These are phyloP conservation scores for Jasminum sambac DNA, from an alignment of 257 asterid genomes.

Conservation along the genomic window DNA sequence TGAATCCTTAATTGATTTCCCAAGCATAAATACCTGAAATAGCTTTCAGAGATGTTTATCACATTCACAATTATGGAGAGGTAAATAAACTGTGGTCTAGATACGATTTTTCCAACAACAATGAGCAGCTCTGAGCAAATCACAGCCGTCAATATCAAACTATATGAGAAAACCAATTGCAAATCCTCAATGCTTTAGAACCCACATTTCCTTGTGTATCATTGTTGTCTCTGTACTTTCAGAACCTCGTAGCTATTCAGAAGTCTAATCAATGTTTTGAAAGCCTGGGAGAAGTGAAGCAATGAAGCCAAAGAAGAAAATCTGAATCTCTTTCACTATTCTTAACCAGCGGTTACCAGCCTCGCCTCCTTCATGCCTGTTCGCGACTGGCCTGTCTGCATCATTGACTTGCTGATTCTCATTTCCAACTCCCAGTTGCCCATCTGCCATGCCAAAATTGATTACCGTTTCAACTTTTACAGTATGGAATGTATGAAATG, in stretches of 20 bases:
- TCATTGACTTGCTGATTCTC: slow-evolving; percentile 47
- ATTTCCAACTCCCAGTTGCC: slow-evolving; percentile 50
- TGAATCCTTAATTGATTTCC: too few relatives aligned
- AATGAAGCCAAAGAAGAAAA: slow-evolving; percentile 90
- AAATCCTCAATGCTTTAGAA: background rate
- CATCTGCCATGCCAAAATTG: slow-evolving; percentile 44
- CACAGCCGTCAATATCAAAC: background rate
- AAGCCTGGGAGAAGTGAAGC: slow-evolving; percentile 94
- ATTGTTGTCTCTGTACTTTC: slow-evolving; percentile 1
- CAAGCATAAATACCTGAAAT: too few relatives aligned
- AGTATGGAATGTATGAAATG: background rate
- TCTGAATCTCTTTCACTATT: slow-evolving; percentile 75
- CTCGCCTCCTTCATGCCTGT: slow-evolving; percentile 49
- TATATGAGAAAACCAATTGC: background rate
- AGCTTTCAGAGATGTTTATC: background rate
- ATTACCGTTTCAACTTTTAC: background rate
- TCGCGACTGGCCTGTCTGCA: slow-evolving; percentile 47
- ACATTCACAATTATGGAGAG: background rate
- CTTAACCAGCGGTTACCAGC: slow-evolving; percentile 71
- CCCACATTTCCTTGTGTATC: background rate
- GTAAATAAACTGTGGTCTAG: too few relatives aligned
- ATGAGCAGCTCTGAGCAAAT: background rate
- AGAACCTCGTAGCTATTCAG: background rate
- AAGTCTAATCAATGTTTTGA: slow-evolving; percentile 68
- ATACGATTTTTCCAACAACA: too few relatives aligned